Percentiles rank a stretch among this genome's conserved stretches.
Evolutionary conservation across 169 alveolate species (phyloP).

Genomic region (Eimeria necatrix): DNA sequence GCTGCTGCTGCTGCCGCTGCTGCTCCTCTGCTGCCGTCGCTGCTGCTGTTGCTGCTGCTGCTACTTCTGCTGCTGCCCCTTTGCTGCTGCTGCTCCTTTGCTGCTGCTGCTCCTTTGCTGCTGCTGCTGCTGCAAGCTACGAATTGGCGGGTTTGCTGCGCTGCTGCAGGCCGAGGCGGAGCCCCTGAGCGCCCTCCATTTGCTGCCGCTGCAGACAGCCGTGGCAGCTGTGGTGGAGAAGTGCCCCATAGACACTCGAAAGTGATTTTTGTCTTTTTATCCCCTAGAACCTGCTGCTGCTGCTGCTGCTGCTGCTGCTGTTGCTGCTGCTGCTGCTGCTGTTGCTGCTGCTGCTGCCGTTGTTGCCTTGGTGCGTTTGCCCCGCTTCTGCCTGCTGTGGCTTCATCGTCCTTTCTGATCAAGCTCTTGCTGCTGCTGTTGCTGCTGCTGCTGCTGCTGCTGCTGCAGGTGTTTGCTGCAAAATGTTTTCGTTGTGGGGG

Average conservation of each 20-base stretch:
- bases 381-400: background rate
- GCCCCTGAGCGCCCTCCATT: constrained; percentile 1
- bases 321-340: background rate
- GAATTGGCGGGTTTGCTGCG: background rate
- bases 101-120: background rate
- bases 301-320: background rate
- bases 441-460: constrained; percentile 30
- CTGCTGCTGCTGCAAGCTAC: background rate
- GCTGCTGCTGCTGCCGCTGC: background rate
- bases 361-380: background rate
- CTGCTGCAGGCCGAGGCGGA: constrained; percentile 5
- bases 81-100: background rate
- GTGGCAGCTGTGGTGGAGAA: constrained; percentile 29
- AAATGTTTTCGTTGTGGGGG: constrained; percentile 45
- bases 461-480: constrained; percentile 36
- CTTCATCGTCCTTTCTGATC: too few species aligned
- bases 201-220: constrained; percentile 38
- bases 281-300: background rate
- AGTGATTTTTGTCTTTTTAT: background rate
- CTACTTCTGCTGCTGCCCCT: background rate
- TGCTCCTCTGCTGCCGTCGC: background rate
- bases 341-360: background rate
- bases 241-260: constrained; percentile 46
- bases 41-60: constrained; percentile 18
- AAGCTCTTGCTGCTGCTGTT: constrained; percentile 1